Evolutionary conservation across 1,284 basidiomycete species (phyloP).

Genomic region (Anthracocystis panici-leucophaei): DNA sequence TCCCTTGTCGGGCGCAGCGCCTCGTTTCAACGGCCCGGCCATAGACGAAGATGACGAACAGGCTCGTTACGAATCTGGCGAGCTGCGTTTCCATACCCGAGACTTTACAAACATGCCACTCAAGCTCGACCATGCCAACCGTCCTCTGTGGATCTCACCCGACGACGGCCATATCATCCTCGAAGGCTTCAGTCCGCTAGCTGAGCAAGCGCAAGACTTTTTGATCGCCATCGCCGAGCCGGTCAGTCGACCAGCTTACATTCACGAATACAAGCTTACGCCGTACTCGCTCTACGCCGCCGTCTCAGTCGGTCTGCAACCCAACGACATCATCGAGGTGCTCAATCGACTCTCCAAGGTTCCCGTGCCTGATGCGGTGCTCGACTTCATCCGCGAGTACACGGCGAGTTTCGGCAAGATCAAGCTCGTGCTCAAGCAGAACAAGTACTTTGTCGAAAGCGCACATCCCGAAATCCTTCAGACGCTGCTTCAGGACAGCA

Average conservation of each 20-base stretch:
- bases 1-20: constrained; percentile 47
- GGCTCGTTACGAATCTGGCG: constrained; percentile 39
- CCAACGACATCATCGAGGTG: constrained; percentile 97
- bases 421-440: constrained; percentile 69
- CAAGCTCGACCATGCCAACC: constrained; percentile 65
- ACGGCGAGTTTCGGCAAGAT: constrained; percentile 69
- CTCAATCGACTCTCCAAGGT: constrained; percentile 70
- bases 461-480: constrained; percentile 66
- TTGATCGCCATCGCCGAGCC: constrained; percentile 98
- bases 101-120: constrained; percentile 66
- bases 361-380: constrained; percentile 63
- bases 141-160: constrained; percentile 68
- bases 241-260: constrained; percentile 95
- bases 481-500: constrained; percentile 64
- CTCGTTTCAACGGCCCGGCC: constrained; percentile 39
- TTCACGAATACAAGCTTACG: constrained; percentile 99
- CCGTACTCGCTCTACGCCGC: constrained; percentile 98
- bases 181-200: constrained; percentile 77
- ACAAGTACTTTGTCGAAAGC: constrained; percentile 69
- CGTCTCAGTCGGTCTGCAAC: constrained; percentile 96
- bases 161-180: constrained; percentile 68
- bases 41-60: constrained; percentile 50
- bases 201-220: constrained; percentile 98
- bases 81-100: constrained; percentile 80
- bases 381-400: constrained; percentile 66